phyloP scores from a whole-genome alignment of 441 rosid species.

The Erodium texanum region DNA sequence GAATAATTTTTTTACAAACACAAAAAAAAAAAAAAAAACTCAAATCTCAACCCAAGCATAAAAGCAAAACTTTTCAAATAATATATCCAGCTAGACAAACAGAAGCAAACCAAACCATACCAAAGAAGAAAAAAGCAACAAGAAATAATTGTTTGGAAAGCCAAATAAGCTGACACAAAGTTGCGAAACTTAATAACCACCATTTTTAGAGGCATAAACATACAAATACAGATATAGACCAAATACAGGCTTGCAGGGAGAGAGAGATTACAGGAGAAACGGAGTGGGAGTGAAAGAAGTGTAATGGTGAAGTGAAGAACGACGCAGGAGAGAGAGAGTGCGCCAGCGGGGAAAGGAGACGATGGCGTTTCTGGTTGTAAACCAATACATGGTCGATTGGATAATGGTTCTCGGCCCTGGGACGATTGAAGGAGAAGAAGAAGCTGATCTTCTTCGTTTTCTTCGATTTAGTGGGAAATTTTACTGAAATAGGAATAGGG shows the following conservation, averaged over 20 bases:
- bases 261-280: slow-evolving; percentile 32
- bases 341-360: slow-evolving; percentile 56
- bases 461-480: not conserved
- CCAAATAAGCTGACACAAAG: not conserved
- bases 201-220: not conserved
- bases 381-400: slow-evolving; percentile 45
- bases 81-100: not conserved
- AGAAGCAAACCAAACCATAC: not conserved
- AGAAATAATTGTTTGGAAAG: too few relatives aligned
- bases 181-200: not conserved
- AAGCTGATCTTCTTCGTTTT: not conserved
- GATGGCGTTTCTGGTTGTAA: slow-evolving; percentile 58
- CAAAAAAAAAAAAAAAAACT: not conserved
- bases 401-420: too few relatives aligned
- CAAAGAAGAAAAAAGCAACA: too few relatives aligned
- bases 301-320: slow-evolving; percentile 33
- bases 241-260: not conserved
- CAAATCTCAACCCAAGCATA: not conserved
- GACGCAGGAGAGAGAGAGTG: slow-evolving; percentile 41
- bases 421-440: not conserved
- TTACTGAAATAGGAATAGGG: not conserved
- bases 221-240: not conserved
- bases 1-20: not conserved
- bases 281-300: slow-evolving; percentile 35
- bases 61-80: not conserved